Base-by-base conservation (phyloP, 2,329 filamentous ascomycete species). In the Ascochyta viciae-villosae region DNA sequence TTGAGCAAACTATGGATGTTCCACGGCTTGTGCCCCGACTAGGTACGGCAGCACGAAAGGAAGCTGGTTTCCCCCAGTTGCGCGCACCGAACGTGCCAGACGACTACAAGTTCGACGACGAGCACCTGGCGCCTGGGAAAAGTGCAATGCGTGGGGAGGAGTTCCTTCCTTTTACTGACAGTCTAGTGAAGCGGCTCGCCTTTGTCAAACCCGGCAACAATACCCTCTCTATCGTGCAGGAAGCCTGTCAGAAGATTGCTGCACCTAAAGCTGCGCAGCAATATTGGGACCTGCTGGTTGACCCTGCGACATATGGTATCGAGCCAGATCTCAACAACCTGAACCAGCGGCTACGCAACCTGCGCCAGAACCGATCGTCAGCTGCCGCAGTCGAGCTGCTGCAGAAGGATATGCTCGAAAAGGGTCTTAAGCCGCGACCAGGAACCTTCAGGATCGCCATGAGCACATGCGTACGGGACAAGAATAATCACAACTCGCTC, bases 1-100 rank as follows among this genome's bases (percentile, higher is more conserved):
- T 96, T n/a, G 83, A 92, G 63, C 88, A 96, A 75, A 90, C 92
- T 0, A 93, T 94, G 86, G 84, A 86, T 42, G 83, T 96, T 38
- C 85, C 88, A 31, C 84, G 86, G 79, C 62, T 80, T 74, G 64
- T 81, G 63, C 67, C 75, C 62, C 73, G 70, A 42, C 46, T 79
- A 15, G 74, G 73, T 33, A 68, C 65, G 1, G 22, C 50, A 62
- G 74, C 43, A 16, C 67, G 71, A n/a, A 43, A 59, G 34, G 54
- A 63, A 35, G 65, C 67, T 42, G 68, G 65, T 13, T 52, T 68
- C n/a, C 66, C 67, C 12, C 57, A 50, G 22, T 38, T 82, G 74
- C 68, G 77, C 74, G 54, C 76, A 62, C 45, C 69, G 67, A 45
- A 67, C 31, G 66, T 72, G 26, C 68, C 64, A 6, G 50, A 60